Conservation (phyloP, 2,329 filamentous ascomycete species). For the Cyphellophora attinorum region DNA sequence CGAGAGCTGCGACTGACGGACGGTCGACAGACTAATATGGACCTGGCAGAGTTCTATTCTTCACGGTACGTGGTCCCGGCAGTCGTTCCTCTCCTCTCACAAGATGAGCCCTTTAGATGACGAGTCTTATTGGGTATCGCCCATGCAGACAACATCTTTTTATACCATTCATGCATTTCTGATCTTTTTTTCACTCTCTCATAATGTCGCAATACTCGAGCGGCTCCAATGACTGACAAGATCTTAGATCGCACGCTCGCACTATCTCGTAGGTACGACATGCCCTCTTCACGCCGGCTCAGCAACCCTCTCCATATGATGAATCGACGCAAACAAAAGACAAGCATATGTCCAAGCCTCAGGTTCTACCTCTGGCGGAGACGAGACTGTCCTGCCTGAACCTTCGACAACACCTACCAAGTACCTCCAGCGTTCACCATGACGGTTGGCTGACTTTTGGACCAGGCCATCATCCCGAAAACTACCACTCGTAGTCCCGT, state of each 20-base stretch:
- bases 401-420: not conserved
- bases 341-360: conserved; percentile 97
- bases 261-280: no score
- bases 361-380: conserved; percentile 31
- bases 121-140: conserved; percentile 54
- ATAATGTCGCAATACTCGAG: no score
- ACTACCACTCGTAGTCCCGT: no score
- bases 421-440: not conserved
- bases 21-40: no score
- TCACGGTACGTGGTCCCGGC: conserved; percentile 8
- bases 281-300: conserved; percentile 8
- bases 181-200: conserved; percentile 22
- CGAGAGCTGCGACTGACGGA: not conserved
- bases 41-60: conserved; percentile 6
- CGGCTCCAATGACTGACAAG: no score
- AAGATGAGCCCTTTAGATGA: conserved; percentile 52
- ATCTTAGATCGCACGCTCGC: no score
- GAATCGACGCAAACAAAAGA: conserved; percentile 71
- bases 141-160: conserved; percentile 50
- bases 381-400: conserved; percentile 39
- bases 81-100: conserved; percentile 14
- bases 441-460: not conserved
- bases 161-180: conserved; percentile 54
- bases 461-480: not conserved
- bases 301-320: conserved; percentile 61